Evolutionary conservation across 2,329 filamentous ascomycete genomes (phyloP), one percentile per base, ranked within the genome.

Genomic region (Fusarium circinatum): DNA sequence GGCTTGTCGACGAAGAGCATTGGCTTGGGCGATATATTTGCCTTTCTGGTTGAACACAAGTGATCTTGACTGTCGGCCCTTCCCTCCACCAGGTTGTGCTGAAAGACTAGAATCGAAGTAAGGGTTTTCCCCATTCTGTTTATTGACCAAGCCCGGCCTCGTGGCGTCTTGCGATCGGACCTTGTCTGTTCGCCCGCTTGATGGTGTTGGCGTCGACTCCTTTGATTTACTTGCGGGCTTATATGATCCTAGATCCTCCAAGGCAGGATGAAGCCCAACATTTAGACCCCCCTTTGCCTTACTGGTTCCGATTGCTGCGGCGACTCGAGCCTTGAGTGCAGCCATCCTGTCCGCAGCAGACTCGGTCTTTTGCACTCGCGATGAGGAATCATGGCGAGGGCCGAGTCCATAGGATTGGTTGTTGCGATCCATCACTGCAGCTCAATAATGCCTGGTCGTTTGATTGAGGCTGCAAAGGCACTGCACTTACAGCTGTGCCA

Each of bases 21-120:
- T 96, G 13, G 94, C 96, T 83, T 98, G 96, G 73, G 95, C 92
- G 68, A 98, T 98, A 79, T 98, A 98, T 87, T 98, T 98, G 60
- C 96, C 96, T 82, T 97, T 97, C 76, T 95, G 92, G 78, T 98
- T 98, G 86, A 99, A 98, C 18, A 94, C 85, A 24, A 99, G 87
- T 73, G 94, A 91, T 68, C 94, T 91, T 17, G 94, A 89, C 72
- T 93, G 88, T 57, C 95, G 89, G 42, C 88, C 86, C 76, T 92
- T 93, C 38, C 80, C 78, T 82, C 86, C 71, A 79, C 61, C 85
- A 84, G 74, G 87, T 86, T 92, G 90, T 9, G 87, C 84, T n/a
- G 89, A 88, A 18, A 91, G 82, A 73, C 85, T 92, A 13, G 92
- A 87, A 78, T 97, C 94, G 74, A 93, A 95, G 81, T 98, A 98